Base-by-base conservation (phyloP, 805 yeast genomes). In the Metschnikowia cubensis region DNA sequence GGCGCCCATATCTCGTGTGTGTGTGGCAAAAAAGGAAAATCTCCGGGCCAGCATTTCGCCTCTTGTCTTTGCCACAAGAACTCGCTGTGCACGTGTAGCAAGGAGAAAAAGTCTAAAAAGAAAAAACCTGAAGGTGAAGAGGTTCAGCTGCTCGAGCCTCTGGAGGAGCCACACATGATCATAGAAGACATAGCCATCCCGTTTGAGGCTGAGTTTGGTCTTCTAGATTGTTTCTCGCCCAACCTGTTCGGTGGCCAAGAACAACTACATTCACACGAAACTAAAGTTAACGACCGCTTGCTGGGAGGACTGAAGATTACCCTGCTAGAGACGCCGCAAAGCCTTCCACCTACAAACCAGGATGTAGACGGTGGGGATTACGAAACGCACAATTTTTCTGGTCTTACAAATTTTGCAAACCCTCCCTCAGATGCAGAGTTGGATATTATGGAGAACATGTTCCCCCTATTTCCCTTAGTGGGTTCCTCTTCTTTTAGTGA, bases 1-100 rank as follows among this genome's bases (percentile, higher is more conserved):
- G 82, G 84, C 59, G 71, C 82, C 1, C 94, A 87, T 63, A 80
- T 80, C 6, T 66, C 77, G 18, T 89, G 98, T 67, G 74, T 81
- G 3, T 89, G 96, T 71, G 83, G 84, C 10, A 76, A 80, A 56
- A 73, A 76, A 53, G 69, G 80, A 50, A 66, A 75, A 65, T 56
- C 71, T 45, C 70, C 69, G 52, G 66, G 70, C 11, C 56, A 57
- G 45, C 75, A 74, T 58, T 61, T 67, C 35, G 60, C 74, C 35
- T 59, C 70, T 47, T 71, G 76, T 53, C 57, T 57, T 38, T 74
- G 77, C 56, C 67, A 67, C 55, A 70, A 69, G 51, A 69, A 61
- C 52, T 63, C 69, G 13, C 71, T 67, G 50, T 74, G 79, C 54
- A 72, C 77, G 11, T 74, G 79, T 51, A 49, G 60, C 44, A 57